A percentile compares a stretch with the other conserved stretches of the same genome.
These are phyloP conservation scores for Mucor mucedo DNA, from an alignment of 371 early-diverging fungal species.

Conservation along the genomic window DNA sequence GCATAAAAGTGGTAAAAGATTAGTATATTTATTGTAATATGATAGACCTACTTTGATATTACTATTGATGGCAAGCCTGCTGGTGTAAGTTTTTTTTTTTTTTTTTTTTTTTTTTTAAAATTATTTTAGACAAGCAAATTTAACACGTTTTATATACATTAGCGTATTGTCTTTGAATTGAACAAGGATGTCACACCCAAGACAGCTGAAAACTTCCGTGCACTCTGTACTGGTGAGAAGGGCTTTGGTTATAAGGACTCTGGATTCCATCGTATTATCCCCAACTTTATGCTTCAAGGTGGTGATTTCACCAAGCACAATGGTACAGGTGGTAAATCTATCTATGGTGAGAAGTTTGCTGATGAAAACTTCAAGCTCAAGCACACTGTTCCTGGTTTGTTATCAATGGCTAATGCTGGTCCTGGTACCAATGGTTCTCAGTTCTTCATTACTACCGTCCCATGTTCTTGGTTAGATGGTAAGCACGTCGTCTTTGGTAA, in stretches of 20 bases:
- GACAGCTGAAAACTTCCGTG: constrained; percentile 98
- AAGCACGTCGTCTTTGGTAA: constrained; percentile 99
- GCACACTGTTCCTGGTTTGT: constrained; percentile 86
- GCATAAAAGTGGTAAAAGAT: neutral
- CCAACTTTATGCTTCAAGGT: constrained; percentile 99
- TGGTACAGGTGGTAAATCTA: constrained; percentile 97
- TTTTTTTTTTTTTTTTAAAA: too few species aligned
- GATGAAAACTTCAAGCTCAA: constrained; percentile 98
- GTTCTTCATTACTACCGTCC: constrained; percentile 95
- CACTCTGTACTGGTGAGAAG: constrained; percentile 78
- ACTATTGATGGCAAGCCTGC: constrained; percentile 51
- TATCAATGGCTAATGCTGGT: constrained; percentile 98
- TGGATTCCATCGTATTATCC: constrained; percentile 92
- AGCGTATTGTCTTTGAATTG: constrained; percentile 65
- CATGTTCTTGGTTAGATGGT: constrained; percentile 93
- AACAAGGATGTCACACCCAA: constrained; percentile 89
- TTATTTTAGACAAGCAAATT: constrained; percentile 5
- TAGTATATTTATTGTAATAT: neutral
- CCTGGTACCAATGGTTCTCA: constrained; percentile 96
- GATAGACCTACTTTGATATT: constrained; percentile 61
- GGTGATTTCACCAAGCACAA: constrained; percentile 95
- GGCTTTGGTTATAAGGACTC: constrained; percentile 84
- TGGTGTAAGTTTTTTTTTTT: constrained; percentile 62
- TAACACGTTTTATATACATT: constrained; percentile 5
- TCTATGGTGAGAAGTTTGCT: constrained; percentile 90